Evolutionary conservation across 1,139 yeast genomes (phyloP).

Genomic region (Yamadazyma diddensiae): DNA sequence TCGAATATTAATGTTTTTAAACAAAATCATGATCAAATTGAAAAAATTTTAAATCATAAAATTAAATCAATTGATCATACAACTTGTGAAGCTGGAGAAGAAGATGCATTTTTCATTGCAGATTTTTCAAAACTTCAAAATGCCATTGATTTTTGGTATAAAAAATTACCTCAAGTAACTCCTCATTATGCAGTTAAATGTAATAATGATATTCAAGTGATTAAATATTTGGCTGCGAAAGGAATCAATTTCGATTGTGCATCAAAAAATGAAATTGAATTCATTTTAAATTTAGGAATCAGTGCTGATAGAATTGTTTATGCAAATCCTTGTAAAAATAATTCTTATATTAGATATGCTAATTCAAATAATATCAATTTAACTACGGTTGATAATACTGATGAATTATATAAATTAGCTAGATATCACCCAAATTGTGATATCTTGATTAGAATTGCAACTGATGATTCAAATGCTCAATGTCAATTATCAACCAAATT

Average conservation of each 20-base stretch:
- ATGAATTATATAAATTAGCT: constrained; percentile 75
- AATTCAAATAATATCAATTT: constrained; percentile 50
- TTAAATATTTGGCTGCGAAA: constrained; percentile 52
- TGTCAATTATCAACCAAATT: constrained; percentile 88
- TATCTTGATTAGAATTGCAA: constrained; percentile 75
- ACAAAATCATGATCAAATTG: constrained; percentile 19
- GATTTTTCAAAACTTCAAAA: constrained; percentile 73
- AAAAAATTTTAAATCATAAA: constrained; percentile 41
- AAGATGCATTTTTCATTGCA: constrained; percentile 85
- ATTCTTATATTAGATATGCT: constrained; percentile 77
- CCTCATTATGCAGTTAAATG: constrained; percentile 96
- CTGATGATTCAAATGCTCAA: constrained; percentile 86
- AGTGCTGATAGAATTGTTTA: constrained; percentile 69
- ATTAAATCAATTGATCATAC: constrained; percentile 52
- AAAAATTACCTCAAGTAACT: constrained; percentile 64
- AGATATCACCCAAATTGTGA: constrained; percentile 66
- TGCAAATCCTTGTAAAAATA: constrained; percentile 93
- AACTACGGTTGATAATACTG: constrained; percentile 88
- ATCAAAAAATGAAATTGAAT: constrained; percentile 77
- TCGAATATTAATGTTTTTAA: constrained; percentile 1
- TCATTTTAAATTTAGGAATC: constrained; percentile 60
- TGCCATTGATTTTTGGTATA: constrained; percentile 60
- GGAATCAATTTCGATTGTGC: constrained; percentile 94
- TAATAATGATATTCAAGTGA: constrained; percentile 67
- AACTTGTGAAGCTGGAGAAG: constrained; percentile 71